A percentile compares a stretch with the other conserved stretches of the same genome.
phyloP scores from a whole-genome alignment of 139 green algal species.

The Picochlorum sp. region DNA sequence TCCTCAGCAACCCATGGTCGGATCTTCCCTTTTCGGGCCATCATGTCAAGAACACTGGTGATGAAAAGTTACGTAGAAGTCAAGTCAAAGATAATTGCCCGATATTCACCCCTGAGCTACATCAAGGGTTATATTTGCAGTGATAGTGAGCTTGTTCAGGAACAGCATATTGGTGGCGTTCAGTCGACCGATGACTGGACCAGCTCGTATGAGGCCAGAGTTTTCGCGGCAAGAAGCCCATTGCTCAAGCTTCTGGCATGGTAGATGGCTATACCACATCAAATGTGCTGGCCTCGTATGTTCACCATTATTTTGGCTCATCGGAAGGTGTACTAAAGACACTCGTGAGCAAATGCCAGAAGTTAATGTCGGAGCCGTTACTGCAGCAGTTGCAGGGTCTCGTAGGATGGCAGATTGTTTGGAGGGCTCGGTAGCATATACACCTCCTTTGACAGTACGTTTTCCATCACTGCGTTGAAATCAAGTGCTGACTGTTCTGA shows the following conservation, averaged over 20 bases:
- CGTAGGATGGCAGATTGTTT: slow-evolving; percentile 7
- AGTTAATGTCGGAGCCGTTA: slow-evolving; percentile 40
- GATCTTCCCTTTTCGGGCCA: slow-evolving; percentile 81
- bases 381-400: slow-evolving; percentile 4
- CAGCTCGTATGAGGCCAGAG: background rate
- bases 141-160: slow-evolving; percentile 62
- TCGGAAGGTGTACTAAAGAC: slow-evolving; percentile 27
- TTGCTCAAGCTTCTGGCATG: background rate
- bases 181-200: background rate
- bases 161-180: slow-evolving; percentile 32
- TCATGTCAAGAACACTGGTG: slow-evolving; percentile 33
- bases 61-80: slow-evolving; percentile 71
- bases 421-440: slow-evolving; percentile 2
- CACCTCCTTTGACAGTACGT: slow-evolving; percentile 4
- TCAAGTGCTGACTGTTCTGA: background rate
- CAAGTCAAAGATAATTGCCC: slow-evolving; percentile 28
- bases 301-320: slow-evolving; percentile 80
- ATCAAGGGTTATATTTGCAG: slow-evolving; percentile 66
- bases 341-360: slow-evolving; percentile 48
- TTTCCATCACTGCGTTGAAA: background rate
- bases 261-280: slow-evolving; percentile 61
- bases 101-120: slow-evolving; percentile 50
- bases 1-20: slow-evolving; percentile 35
- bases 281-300: slow-evolving; percentile 69
- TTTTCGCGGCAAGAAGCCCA: no score